Base-by-base conservation (phyloP, 352 stramenopile species). In the Pythium vanterpoolii region DNA sequence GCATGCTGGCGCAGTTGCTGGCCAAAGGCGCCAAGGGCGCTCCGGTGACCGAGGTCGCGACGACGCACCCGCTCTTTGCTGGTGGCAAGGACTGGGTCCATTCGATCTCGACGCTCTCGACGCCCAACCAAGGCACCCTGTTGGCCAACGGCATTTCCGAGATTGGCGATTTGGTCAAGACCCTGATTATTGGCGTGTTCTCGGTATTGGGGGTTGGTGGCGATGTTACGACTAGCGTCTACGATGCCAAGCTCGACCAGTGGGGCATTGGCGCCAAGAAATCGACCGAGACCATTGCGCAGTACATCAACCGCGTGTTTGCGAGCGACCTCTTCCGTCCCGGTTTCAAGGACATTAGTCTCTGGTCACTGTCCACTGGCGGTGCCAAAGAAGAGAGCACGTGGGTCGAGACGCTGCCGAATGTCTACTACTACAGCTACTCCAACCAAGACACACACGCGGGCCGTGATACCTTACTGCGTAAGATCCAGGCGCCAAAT, bases 1-100 rank as follows among this genome's bases (percentile, higher is more conserved):
- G 83, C 38, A 93, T 89, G 78, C 65, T 93, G 11, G 56, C 80
- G 21, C 74, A 90, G 62, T 23, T 93, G 24, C 69, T 90, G 0
- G 50, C 57, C 16, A 64, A 87, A 8, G 83, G 83, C 8, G 72
- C 58, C 0, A 72, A 56, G 6, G 77, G 75, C 0, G 72, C 81
- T 1, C 77, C 71, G 0, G 63, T 72, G 10, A 49, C 48, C 1
- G 68, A 83, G 39, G 48, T 51, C 16, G 24, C 71, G 3, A 56
- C 64, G 18, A 71, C 74, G 0, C 64, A 73, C 38, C n/a, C 69
- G n/a, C 40, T 89, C 27, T 89, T 90, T 19, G 45, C 64, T 1
- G 74, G 77, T 28, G 78, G 77, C 1, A 76, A 74, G 51, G 60
- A 76, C 59, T 90, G 81, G 78, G 68, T 90, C 45, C 72, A 86